These are phyloP conservation scores for Penicillium salamii DNA, from an alignment of 495 filamentous ascomycete species.

Conservation along the genomic window DNA sequence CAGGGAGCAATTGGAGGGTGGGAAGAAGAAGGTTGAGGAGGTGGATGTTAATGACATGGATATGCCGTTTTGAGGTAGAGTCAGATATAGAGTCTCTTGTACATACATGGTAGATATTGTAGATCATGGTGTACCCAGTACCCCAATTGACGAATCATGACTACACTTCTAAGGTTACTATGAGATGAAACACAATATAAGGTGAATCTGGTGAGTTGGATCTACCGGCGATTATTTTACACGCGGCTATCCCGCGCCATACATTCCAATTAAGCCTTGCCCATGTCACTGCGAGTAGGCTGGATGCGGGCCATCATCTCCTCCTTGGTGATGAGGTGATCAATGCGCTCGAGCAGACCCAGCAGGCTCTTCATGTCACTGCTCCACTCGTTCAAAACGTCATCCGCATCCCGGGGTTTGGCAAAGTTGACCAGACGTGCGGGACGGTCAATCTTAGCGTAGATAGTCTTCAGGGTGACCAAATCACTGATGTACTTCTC, in stretches of 20 bases:
- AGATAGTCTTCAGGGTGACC: slow-evolving; percentile 94
- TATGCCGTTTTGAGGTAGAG: slow-evolving; percentile 53
- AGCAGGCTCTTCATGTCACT: slow-evolving; percentile 97
- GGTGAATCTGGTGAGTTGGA: slow-evolving; percentile 8
- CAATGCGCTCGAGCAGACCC: slow-evolving; percentile 87
- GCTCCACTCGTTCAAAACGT: slow-evolving; percentile 98
- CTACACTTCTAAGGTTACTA: no score
- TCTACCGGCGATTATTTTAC: slow-evolving; percentile 39
- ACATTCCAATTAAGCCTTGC: slow-evolving; percentile 34
- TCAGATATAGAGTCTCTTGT: background rate
- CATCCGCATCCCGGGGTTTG: slow-evolving; percentile 91
- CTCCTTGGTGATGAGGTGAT: slow-evolving; percentile 99
- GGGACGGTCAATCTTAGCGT: slow-evolving; percentile 94
- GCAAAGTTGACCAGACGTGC: slow-evolving; percentile 89
- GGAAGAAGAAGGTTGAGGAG: slow-evolving; percentile 36
- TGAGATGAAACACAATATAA: background rate
- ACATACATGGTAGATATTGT: background rate
- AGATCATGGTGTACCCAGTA: background rate
- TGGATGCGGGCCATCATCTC: slow-evolving; percentile 99
- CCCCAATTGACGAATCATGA: background rate
- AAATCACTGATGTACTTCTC: slow-evolving; percentile 96
- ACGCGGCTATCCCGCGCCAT: slow-evolving; percentile 16
- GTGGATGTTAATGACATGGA: slow-evolving; percentile 64
- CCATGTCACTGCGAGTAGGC: slow-evolving; percentile 59
- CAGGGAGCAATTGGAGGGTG: slow-evolving; percentile 49